A percentile compares a stretch with the other conserved stretches of the same genome.
Evolutionary conservation across 495 filamentous ascomycete species (phyloP).

Genomic region (Trichoderma erinaceum): DNA sequence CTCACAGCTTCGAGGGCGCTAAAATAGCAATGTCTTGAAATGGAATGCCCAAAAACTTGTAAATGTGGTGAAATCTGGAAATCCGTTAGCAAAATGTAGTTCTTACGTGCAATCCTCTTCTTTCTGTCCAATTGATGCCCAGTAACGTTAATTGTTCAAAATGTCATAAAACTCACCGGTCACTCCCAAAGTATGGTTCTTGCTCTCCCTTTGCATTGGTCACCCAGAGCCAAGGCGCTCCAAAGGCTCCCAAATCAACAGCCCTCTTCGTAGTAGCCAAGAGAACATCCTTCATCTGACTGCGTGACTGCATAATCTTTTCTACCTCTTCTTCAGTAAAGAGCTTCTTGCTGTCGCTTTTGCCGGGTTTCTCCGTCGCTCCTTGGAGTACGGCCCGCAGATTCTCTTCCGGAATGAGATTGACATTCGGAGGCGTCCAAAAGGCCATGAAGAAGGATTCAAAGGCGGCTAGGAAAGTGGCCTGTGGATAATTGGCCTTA

Average conservation of each 20-base stretch:
- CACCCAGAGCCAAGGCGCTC: conserved; percentile 72
- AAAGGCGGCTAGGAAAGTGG: conserved; percentile 25
- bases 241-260: conserved; percentile 61
- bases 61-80: conserved; percentile 34
- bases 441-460: conserved; percentile 34
- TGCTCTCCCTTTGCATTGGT: conserved; percentile 47
- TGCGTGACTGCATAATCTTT: conserved; percentile 43
- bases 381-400: conserved; percentile 26
- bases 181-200: conserved; percentile 74
- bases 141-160: neutral
- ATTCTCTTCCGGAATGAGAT: conserved; percentile 24
- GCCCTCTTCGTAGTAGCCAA: conserved; percentile 52
- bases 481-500: conserved; percentile 42
- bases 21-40: conserved; percentile 31
- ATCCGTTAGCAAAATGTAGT: neutral
- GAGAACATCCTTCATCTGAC: conserved; percentile 54
- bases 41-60: conserved; percentile 35
- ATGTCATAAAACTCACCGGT: conserved; percentile 46
- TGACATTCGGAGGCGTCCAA: conserved; percentile 34
- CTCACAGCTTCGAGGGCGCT: conserved; percentile 26
- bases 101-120: no score
- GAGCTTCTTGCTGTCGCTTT: conserved; percentile 6
- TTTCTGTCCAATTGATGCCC: neutral
- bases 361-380: conserved; percentile 15
- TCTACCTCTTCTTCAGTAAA: conserved; percentile 34